These are phyloP conservation scores for Primulina huaijiensis DNA, from an alignment of 257 asterid species.

Conservation along the genomic window DNA sequence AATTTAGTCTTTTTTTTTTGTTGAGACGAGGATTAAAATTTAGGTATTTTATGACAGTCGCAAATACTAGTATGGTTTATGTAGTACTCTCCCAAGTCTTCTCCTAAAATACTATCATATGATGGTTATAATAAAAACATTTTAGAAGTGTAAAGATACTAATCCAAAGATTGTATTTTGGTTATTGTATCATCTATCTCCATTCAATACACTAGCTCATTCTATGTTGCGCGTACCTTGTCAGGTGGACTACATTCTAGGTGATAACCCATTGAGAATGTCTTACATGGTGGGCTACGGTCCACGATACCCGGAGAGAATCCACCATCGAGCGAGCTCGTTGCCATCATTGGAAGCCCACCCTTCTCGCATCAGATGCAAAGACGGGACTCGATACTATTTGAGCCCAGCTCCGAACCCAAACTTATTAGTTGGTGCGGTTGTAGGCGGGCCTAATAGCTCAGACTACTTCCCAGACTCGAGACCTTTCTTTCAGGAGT, in stretches of 20 bases:
- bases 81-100: no score
- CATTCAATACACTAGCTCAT: background rate
- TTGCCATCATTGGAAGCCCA: conserved; percentile 59
- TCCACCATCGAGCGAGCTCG: conserved; percentile 78
- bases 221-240: background rate
- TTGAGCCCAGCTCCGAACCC: conserved; percentile 71
- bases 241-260: conserved; percentile 85
- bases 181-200: background rate
- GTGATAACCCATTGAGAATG: conserved; percentile 77
- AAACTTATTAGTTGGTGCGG: conserved; percentile 61
- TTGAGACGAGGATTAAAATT: no score
- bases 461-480: conserved; percentile 67
- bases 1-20: no score
- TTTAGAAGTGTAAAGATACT: no score
- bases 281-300: conserved; percentile 94
- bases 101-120: no score
- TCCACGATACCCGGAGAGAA: conserved; percentile 58
- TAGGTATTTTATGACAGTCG: background rate
- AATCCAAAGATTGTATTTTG: no score
- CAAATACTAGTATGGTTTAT: background rate
- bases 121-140: no score
- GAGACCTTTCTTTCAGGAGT: conserved; percentile 70
- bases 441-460: conserved; percentile 75
- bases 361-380: conserved; percentile 59
- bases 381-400: conserved; percentile 56